A percentile compares a stretch with the other conserved stretches of the same genome.
These are phyloP conservation scores for Aspergillus brasiliensis DNA, from an alignment of 2,329 filamentous ascomycete species.

Conservation along the genomic window DNA sequence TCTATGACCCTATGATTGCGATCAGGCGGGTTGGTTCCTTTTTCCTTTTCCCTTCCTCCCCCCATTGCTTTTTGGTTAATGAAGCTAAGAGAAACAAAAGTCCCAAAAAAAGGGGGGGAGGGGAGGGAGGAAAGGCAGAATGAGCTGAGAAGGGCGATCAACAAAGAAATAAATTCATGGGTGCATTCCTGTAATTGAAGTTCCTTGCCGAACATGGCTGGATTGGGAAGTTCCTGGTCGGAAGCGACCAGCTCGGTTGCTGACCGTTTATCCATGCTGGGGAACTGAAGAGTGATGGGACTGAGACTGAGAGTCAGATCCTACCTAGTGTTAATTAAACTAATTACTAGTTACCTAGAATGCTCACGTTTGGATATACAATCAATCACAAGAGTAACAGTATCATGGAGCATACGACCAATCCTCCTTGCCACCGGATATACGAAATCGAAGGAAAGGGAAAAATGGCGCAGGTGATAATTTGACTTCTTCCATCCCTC, in stretches of 20 bases:
- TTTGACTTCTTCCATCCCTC: slow-evolving; percentile 29
- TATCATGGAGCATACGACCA: neutral
- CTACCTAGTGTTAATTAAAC: neutral
- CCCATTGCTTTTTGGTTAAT: neutral
- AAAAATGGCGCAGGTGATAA: slow-evolving; percentile 15
- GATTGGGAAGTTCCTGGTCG: slow-evolving; percentile 1
- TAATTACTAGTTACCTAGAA: neutral
- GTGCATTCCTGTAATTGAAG: slow-evolving; percentile 4
- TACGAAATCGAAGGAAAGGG: neutral
- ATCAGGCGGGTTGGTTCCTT: slow-evolving; percentile 5
- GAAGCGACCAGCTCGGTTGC: neutral
- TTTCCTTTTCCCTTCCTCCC: slow-evolving; percentile 1
- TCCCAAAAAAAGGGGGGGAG: neutral
- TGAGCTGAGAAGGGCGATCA: neutral
- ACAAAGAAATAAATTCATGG: neutral
- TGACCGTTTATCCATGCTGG: slow-evolving; percentile 1
- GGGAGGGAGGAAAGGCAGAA: neutral
- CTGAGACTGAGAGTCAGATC: neutral
- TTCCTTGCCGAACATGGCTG: slow-evolving; percentile 3
- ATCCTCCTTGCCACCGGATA: neutral
- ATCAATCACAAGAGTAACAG: neutral
- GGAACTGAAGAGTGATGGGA: neutral
- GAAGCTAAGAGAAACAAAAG: neutral
- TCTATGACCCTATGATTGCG: slow-evolving; percentile 6
- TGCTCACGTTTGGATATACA: neutral